A percentile compares a stretch with the other conserved stretches of the same genome.
These are phyloP conservation scores for Basipetospora chlamydospora DNA, from an alignment of 2,329 filamentous ascomycete genomes.

Conservation along the genomic window DNA sequence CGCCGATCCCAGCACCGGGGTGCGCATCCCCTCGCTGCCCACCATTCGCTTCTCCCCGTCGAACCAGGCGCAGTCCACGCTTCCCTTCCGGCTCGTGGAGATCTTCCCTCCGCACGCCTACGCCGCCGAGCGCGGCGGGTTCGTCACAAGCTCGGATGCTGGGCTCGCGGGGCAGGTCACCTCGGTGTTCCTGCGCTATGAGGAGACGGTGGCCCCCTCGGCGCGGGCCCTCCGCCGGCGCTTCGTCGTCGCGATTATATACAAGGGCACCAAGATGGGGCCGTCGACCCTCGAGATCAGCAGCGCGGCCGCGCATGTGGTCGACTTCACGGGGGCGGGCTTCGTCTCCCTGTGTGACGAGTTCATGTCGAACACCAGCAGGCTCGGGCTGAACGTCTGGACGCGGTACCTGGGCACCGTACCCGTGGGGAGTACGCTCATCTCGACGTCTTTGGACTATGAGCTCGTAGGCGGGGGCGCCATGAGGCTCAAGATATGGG, in stretches of 20 bases:
- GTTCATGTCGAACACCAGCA: neutral
- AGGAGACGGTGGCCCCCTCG: neutral
- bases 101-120: slow-evolving; percentile 2
- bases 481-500: too few species aligned
- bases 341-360: slow-evolving; percentile 1
- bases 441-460: neutral
- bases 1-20: neutral
- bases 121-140: neutral
- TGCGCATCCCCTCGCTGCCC: neutral
- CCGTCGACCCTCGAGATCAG: neutral
- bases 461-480: too few species aligned
- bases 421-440: neutral
- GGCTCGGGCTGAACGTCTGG: neutral
- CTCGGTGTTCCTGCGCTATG: slow-evolving; percentile 2
- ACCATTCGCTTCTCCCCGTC: neutral
- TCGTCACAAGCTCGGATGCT: too few species aligned
- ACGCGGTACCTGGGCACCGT: neutral
- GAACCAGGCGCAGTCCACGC: slow-evolving; percentile 1
- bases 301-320: neutral
- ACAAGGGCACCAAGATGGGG: neutral
- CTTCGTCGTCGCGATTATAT: slow-evolving; percentile 3
- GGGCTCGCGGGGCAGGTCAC: too few species aligned
- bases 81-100: slow-evolving; percentile 4
- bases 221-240: neutral
- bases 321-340: slow-evolving; percentile 1